Evolutionary conservation across 1,284 basidiomycete species (phyloP), one percentile per base, ranked within the genome.

Genomic region (Melampsora larici-populina): DNA sequence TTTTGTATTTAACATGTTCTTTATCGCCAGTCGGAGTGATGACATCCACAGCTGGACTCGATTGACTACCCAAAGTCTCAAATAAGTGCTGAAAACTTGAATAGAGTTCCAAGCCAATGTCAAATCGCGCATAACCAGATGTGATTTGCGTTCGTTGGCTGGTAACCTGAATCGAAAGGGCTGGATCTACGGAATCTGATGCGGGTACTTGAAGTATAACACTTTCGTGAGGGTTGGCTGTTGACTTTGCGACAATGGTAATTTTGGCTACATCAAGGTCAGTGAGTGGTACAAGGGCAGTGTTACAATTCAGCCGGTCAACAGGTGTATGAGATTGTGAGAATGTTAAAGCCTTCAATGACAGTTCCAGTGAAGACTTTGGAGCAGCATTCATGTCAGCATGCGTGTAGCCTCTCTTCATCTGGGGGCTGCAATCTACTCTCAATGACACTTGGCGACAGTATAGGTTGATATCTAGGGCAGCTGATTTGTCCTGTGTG

Each of bases 61-160:
- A 31, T 31, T 11, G n/a, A 21, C n/a, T 60, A 17, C 29, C 24
- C 8, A 60, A n/a, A 31, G 58, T 21, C 58, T 60, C 63, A 33
- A 65, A 24, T n/a, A 43, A 40, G 31, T 24, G 63, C 29, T n/a
- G 24, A 43, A 65, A 40, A n/a, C 18, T 11, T 5, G 31, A n/a
- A 65, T 29, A 33, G 11, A 65, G n/a, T 9, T 65, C 63, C 17
- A 43, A 36, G 36, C 40, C 63, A 36, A 65, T 65, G n/a, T 65
- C 21, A 65, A 31, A 65, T 31, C 18, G 63, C 31, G 21, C 63
- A 11, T 65, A 24, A 33, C 33, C 63, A 65, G 31, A 65, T 40
- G n/a, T n/a, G 21, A 65, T 65, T 65, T 65, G 29, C n/a, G 36
- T 65, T 24, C 21, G 63, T 29, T n/a, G 21, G 29, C 31, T 24